Percentiles rank a stretch among this genome's conserved stretches.
Evolutionary conservation across 2,329 filamentous ascomycete species (phyloP).

Genomic region (Trichoderma cornu-damae): DNA sequence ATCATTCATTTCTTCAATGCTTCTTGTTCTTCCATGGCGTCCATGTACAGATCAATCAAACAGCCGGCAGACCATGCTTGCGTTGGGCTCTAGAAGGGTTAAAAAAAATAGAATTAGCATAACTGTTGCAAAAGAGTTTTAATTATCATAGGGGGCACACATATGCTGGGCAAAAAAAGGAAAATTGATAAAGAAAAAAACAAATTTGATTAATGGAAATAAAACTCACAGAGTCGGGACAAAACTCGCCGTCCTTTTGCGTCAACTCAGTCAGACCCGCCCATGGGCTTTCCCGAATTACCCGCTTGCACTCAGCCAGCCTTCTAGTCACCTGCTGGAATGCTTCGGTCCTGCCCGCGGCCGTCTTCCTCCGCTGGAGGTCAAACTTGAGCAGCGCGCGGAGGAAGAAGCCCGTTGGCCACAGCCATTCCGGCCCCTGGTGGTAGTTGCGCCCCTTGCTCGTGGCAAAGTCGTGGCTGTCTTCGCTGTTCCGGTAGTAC

Average conservation of each 20-base stretch:
- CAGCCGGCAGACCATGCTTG: constrained; percentile 96
- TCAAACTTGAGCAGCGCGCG: constrained; percentile 90
- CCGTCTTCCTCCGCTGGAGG: constrained; percentile 56
- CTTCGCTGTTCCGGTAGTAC: constrained; percentile 92
- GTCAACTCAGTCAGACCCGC: constrained; percentile 89
- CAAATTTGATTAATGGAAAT: no score
- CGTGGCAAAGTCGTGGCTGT: constrained; percentile 84
- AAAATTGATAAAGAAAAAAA: neutral
- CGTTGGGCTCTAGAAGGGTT: constrained; percentile 68
- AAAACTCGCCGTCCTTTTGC: constrained; percentile 79
- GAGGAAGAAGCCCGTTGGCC: constrained; percentile 94
- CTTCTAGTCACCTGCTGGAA: constrained; percentile 92
- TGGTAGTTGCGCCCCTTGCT: constrained; percentile 96
- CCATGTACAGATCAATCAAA: constrained; percentile 92
- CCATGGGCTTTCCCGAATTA: constrained; percentile 77
- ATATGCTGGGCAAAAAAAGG: no score
- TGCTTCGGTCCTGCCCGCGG: constrained; percentile 70
- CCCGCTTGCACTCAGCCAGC: constrained; percentile 76
- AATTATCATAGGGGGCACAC: no score
- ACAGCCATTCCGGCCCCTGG: constrained; percentile 96
- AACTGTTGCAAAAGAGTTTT: neutral
- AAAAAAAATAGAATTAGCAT: constrained; percentile 12
- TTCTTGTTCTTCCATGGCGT: constrained; percentile 59
- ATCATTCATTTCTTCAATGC: constrained; percentile 1
- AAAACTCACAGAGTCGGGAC: constrained; percentile 76